Base-by-base conservation (phyloP, 2,329 filamentous ascomycete genomes). In the Trichoderma semiorbis region DNA sequence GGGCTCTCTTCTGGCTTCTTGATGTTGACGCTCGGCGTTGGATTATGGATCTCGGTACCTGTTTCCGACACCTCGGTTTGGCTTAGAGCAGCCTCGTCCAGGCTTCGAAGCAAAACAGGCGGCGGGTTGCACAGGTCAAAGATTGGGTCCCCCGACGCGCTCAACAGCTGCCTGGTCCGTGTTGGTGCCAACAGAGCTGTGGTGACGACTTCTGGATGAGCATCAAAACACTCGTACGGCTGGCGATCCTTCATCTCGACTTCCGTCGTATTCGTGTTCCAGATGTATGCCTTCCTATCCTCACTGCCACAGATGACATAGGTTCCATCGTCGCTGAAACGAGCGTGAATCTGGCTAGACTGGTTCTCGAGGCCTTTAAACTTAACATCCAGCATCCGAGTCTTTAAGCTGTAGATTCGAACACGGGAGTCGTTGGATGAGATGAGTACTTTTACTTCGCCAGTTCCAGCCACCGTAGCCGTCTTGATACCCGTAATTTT, bases 91-190 rank as follows among this genome's bases (percentile, higher is more conserved):
- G 81, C 82, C 76, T 96, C 93, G 24, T 91, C 89, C 30, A 91
- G 87, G 75, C 92, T 94, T 73, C 95, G 85, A 21, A 98, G 85
- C 7, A 90, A 95, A 18, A 98, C 90, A 0, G 95, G 94, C 0
- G 95, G 96, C 6, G 96, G 96, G 76, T 98, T 98, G 85, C 96
- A 98, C 1, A 98, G 86, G 76, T 98, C 95, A 80, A 94, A 99
- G n/a, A 99, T 89, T 1, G 96, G 95, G 79, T 99, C 95, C 70
- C 93, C 93, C 0, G 94, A 97, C 16, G 89, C 87, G 65, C 92
- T 91, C 0, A 99, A 86, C 2, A 96, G 85, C 77, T 93, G 91
- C 71, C 93, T 89, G 12, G 94, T 94, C 76, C 89, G 90, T 0
- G 89, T 88, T 0, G 96, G 95, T 0, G 95, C 95, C 78, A 98